A percentile compares a stretch with the other conserved stretches of the same genome.
phyloP scores from a whole-genome alignment of 164 flowering plant genomes.

The Tetracentron sinense region DNA sequence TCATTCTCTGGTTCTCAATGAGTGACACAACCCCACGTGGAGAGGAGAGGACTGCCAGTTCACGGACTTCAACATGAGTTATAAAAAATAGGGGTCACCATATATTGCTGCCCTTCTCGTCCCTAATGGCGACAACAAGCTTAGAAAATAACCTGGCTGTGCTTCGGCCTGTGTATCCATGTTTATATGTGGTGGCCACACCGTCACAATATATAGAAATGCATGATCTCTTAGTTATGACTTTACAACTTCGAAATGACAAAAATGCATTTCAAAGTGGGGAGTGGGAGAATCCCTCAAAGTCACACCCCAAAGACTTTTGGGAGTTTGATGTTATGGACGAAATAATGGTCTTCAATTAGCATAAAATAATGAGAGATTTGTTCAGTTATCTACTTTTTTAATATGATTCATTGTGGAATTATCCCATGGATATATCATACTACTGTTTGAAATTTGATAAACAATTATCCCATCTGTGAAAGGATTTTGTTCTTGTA shows the following conservation, averaged over 20 bases:
- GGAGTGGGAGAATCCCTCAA: background rate
- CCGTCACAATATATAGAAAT: background rate
- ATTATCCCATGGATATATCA: too few species aligned
- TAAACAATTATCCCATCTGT: too few species aligned
- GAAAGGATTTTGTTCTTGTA: too few species aligned
- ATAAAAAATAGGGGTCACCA: constrained; percentile 12
- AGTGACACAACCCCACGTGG: constrained; percentile 39
- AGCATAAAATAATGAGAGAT: too few species aligned
- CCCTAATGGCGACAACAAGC: constrained; percentile 36
- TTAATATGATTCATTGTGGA: too few species aligned
- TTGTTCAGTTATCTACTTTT: too few species aligned
- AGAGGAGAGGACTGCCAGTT: constrained; percentile 40
- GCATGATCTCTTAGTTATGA: background rate
- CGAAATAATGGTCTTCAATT: background rate
- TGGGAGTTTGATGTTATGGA: background rate
- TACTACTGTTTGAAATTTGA: too few species aligned
- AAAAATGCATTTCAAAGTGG: background rate
- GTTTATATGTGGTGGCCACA: background rate
- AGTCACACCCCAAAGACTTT: background rate
- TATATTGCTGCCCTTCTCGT: constrained; percentile 40
- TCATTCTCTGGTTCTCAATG: constrained; percentile 17
- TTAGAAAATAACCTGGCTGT: constrained; percentile 8
- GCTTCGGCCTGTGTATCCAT: too few species aligned
- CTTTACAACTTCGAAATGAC: background rate
- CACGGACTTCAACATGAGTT: constrained; percentile 26